A percentile compares a stretch with the other conserved stretches of the same genome.
phyloP scores from a whole-genome alignment of 1,139 yeast species.

The Candida neerlandica region DNA sequence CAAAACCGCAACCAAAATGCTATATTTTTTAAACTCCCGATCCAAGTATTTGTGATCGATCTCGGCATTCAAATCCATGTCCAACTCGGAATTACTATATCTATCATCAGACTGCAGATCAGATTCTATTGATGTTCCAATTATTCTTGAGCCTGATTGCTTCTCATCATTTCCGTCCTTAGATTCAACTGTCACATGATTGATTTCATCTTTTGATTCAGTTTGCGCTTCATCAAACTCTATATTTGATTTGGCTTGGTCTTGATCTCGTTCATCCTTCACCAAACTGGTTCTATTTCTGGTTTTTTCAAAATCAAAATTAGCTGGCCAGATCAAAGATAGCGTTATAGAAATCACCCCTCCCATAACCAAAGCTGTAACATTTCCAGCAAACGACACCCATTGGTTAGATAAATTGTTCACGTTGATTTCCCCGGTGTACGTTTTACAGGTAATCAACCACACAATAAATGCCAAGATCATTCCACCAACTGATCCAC shows the following conservation, averaged over 20 bases:
- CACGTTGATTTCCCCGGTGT: conserved; percentile 29
- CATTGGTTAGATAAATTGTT: conserved; percentile 23
- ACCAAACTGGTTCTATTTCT: conserved; percentile 34
- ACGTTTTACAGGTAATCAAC: conserved; percentile 21
- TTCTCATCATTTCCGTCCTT: neutral
- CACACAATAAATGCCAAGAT: conserved; percentile 22
- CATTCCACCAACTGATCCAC: conserved; percentile 30
- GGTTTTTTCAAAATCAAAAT: conserved; percentile 36
- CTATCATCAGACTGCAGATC: conserved; percentile 7
- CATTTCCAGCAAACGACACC: conserved; percentile 24
- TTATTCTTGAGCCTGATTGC: neutral
- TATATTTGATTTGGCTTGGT: neutral
- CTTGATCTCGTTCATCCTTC: conserved; percentile 11
- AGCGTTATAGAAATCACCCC: conserved; percentile 30
- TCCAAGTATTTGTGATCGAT: conserved; percentile 20
- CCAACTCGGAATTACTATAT: conserved; percentile 12
- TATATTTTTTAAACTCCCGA: conserved; percentile 24
- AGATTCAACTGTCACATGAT: neutral
- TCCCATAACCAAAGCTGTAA: conserved; percentile 23
- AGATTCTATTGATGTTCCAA: conserved; percentile 5
- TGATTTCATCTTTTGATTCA: neutral
- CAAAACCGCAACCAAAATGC: conserved; percentile 18
- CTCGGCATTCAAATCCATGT: conserved; percentile 11
- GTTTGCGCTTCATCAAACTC: neutral
- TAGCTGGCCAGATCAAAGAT: conserved; percentile 37